These are phyloP conservation scores for Dalbergia cultrata DNA, from an alignment of 306 rosid species.

Conservation along the genomic window DNA sequence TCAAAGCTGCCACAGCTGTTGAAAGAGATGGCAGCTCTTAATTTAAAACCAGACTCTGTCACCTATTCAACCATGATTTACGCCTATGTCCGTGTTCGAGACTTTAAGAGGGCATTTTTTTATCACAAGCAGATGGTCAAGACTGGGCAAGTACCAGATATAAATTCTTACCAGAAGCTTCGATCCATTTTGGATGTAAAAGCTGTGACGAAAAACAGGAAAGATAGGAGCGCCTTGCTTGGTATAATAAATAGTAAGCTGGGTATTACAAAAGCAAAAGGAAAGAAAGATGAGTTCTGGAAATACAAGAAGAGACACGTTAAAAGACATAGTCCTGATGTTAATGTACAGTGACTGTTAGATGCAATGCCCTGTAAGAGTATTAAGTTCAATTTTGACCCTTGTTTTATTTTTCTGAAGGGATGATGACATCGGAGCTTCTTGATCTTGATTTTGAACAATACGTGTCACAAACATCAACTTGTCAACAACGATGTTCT, in stretches of 20 bases:
- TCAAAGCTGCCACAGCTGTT: slow-evolving; percentile 79
- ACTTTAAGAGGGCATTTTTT: slow-evolving; percentile 74
- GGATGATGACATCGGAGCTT: slow-evolving; percentile 24
- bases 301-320: slow-evolving; percentile 65
- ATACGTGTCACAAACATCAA: background rate
- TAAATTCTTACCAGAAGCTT: slow-evolving; percentile 71
- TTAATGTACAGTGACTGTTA: slow-evolving; percentile 5
- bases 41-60: slow-evolving; percentile 82
- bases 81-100: slow-evolving; percentile 76
- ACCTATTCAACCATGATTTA: slow-evolving; percentile 89
- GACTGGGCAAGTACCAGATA: slow-evolving; percentile 73
- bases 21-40: slow-evolving; percentile 76
- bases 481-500: background rate
- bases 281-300: slow-evolving; percentile 95
- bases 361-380: slow-evolving; percentile 30
- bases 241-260: slow-evolving; percentile 68
- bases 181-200: slow-evolving; percentile 71
- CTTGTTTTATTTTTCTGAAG: background rate
- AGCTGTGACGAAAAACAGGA: slow-evolving; percentile 70
- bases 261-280: slow-evolving; percentile 64
- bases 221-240: slow-evolving; percentile 70
- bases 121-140: slow-evolving; percentile 86
- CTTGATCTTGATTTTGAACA: slow-evolving; percentile 31
- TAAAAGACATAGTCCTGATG: slow-evolving; percentile 42
- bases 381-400: slow-evolving; percentile 35